Base-by-base conservation (phyloP, 2,329 filamentous ascomycete species). In the Curvularia verruculosa region DNA sequence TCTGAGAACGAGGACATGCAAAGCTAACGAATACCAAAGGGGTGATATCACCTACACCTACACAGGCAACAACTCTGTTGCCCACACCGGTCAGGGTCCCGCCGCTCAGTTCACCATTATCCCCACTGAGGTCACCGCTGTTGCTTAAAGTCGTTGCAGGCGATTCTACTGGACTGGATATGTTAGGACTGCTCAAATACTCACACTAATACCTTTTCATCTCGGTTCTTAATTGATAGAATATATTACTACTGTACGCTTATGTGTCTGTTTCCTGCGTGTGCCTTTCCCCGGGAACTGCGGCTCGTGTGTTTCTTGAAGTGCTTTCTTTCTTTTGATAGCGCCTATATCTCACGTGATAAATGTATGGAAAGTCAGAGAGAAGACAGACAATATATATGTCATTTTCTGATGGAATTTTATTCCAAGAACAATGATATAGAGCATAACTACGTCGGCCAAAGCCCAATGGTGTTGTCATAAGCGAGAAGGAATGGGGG, bases 101-200 rank as follows among this genome's bases (percentile, higher is more conserved):
- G n/a, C 59, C 1, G 50, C 47, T 4, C 19, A 48, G 0, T 61
- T 64, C 3, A 51, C 36, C 1, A 56, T 64, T 29, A 51, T 56
- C 3, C 61, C 61, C 29, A 59, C 54, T 1, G 59, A 57, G 47
- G 56, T 61, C 2, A 23, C 52, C 26, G 52, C 52, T 29, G 51
- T 54, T 3, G 51, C 51, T 26, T 53, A 34, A 39, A 28, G 26
- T 1, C 10, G 26, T 1, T 46, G 43, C 9, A 21, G 15, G 24
- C 28, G 15, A 2, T 45, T 28, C 15, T 28, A 31, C 31, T 36
- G n/a, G 26, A 41, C 21, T 24, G 15, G 39, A 23, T 41, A 41
- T 24, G 19, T 24, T 46, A 29, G 26, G n/a, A 18, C 18, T 6
- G 13, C 26, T 19, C 12, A 28, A 46, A 29, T n/a, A 46, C 2